Evolutionary conservation across 345 rosid genomes (phyloP).

Genomic region (Carallia brachiata): DNA sequence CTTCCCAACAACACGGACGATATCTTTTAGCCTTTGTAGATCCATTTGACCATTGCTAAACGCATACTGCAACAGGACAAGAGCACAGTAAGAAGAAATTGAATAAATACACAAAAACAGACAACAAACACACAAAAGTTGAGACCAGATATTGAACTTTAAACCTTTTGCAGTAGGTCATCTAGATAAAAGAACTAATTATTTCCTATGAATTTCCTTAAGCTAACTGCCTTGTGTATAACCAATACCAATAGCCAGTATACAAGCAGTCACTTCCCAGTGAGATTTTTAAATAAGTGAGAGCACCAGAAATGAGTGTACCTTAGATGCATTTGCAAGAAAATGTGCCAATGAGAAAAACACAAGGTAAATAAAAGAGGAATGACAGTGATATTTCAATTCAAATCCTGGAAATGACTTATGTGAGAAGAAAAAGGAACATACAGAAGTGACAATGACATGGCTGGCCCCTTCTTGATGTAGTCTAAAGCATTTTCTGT

Average conservation of each 20-base stretch:
- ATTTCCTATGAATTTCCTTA: neutral
- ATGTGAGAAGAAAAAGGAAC: constrained; percentile 12
- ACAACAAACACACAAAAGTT: neutral
- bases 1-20: constrained; percentile 72
- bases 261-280: neutral
- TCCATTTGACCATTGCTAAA: constrained; percentile 88
- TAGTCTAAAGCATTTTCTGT: constrained; percentile 61
- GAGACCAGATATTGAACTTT: neutral
- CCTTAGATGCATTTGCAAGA: neutral
- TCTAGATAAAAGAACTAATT: neutral
- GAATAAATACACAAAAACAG: neutral
- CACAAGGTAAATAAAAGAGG: neutral
- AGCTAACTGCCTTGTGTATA: neutral
- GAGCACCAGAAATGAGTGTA: neutral
- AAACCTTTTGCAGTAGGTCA: neutral
- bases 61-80: constrained; percentile 58
- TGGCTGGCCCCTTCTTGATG: constrained; percentile 92
- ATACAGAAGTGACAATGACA: constrained; percentile 93
- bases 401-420: neutral
- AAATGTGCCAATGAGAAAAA: neutral
- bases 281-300: neutral
- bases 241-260: neutral
- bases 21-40: constrained; percentile 71
- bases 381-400: neutral
- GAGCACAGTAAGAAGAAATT: neutral